Evolutionary conservation across 306 rosid species (phyloP).

Genomic region (Vicia sativa): DNA sequence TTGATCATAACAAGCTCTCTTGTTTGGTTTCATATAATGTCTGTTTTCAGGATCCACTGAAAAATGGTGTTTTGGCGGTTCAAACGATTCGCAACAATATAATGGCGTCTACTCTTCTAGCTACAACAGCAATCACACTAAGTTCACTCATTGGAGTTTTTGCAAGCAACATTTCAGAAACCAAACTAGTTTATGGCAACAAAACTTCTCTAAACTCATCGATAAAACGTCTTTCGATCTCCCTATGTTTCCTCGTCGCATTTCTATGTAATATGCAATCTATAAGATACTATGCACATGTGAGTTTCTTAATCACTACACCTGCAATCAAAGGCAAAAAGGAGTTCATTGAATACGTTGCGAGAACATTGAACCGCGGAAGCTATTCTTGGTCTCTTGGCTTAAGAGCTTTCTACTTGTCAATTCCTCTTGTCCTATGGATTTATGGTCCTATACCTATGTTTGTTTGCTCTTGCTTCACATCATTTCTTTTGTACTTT

Average conservation of each 20-base stretch:
- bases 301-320: constrained; percentile 83
- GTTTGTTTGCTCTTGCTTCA: constrained; percentile 66
- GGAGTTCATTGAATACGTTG: constrained; percentile 62
- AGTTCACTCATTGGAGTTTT: constrained; percentile 86
- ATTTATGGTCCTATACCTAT: constrained; percentile 91
- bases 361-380: constrained; percentile 73
- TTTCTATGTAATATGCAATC: constrained; percentile 90
- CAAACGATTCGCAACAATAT: constrained; percentile 95
- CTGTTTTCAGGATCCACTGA: constrained; percentile 76
- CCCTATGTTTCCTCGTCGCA: constrained; percentile 84
- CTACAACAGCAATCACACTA: constrained; percentile 88
- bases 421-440: constrained; percentile 90
- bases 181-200: constrained; percentile 64
- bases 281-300: constrained; percentile 89
- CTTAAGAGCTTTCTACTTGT: constrained; percentile 77
- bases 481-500: constrained; percentile 71
- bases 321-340: constrained; percentile 60
- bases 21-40: neutral
- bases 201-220: constrained; percentile 55
- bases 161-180: constrained; percentile 55
- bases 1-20: neutral
- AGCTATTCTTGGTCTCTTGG: constrained; percentile 91
- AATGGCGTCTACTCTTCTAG: constrained; percentile 91
- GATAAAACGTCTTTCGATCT: constrained; percentile 71
- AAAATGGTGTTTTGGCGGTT: constrained; percentile 79